These are phyloP conservation scores for Kluyveromyces nonfermentans DNA, from an alignment of 805 yeast genomes.

Conservation along the genomic window DNA sequence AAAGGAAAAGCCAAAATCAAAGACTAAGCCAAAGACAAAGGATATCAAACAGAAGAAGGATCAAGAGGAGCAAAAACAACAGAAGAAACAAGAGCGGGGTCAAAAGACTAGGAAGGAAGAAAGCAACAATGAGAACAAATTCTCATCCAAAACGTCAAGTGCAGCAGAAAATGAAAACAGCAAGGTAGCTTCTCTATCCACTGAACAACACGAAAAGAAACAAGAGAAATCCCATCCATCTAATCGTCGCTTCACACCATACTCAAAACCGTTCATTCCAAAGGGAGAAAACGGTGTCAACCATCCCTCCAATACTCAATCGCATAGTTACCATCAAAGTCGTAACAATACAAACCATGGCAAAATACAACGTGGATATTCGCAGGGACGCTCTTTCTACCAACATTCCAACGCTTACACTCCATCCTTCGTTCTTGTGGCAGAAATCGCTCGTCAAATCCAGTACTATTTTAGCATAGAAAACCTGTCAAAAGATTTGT, in stretches of 20 bases:
- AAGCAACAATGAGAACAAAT: not conserved
- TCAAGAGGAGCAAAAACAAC: not conserved
- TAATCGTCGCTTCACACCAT: slow-evolving; percentile 2
- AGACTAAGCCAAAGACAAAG: not conserved
- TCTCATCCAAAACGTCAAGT: not conserved
- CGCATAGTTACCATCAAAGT: slow-evolving; percentile 10
- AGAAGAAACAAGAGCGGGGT: not conserved
- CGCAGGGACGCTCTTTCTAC: slow-evolving; percentile 2
- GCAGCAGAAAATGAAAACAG: not conserved
- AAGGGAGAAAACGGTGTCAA: slow-evolving; percentile 4
- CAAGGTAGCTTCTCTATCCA: slow-evolving; percentile 6
- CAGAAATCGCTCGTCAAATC: slow-evolving; percentile 44
- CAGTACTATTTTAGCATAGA: slow-evolving; percentile 88
- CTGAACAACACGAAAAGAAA: not conserved
- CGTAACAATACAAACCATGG: slow-evolving; percentile 13
- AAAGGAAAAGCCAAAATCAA: slow-evolving; percentile 1
- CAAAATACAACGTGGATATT: slow-evolving; percentile 9
- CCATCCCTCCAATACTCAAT: slow-evolving; percentile 7
- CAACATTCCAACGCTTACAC: slow-evolving; percentile 5
- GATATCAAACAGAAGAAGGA: slow-evolving; percentile 1
- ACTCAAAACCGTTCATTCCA: slow-evolving; percentile 3
- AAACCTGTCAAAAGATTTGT: slow-evolving; percentile 78
- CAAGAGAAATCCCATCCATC: not conserved
- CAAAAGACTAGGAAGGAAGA: slow-evolving; percentile 3
- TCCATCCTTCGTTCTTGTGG: slow-evolving; percentile 20